Conservation (phyloP, 106 monocot genomes). For the Phalaenopsis aphrodite region DNA sequence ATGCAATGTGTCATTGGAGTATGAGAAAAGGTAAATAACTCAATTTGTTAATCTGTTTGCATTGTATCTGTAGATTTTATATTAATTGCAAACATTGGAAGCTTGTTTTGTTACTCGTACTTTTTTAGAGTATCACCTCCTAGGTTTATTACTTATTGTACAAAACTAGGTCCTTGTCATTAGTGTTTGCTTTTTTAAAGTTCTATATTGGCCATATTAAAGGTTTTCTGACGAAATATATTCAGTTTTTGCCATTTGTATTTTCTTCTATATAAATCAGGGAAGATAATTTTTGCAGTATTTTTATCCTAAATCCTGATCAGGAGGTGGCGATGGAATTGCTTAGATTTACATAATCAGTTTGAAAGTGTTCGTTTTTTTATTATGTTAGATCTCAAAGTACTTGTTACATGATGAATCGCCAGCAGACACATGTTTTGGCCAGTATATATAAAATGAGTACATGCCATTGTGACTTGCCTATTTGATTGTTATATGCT, state of each 20-base stretch:
- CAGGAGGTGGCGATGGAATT: background rate
- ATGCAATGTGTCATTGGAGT: conserved; percentile 95
- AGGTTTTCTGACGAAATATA: background rate
- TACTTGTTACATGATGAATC: background rate
- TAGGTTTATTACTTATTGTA: background rate
- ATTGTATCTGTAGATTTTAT: background rate
- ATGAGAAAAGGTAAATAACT: conserved; percentile 78
- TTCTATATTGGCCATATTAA: background rate
- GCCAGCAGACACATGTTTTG: background rate
- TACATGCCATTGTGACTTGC: background rate
- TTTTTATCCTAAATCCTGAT: background rate
- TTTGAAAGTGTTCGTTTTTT: background rate
- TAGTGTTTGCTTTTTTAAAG: background rate
- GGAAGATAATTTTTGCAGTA: background rate
- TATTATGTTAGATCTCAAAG: background rate
- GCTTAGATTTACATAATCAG: background rate
- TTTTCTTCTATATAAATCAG: background rate
- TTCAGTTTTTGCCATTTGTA: background rate
- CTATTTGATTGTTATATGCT: background rate
- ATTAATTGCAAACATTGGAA: background rate
- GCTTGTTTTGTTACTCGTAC: background rate
- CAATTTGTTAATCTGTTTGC: background rate
- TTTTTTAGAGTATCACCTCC: background rate
- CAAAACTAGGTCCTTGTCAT: background rate
- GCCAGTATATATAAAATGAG: background rate